A percentile compares a stretch with the other conserved stretches of the same genome.
Evolutionary conservation across 2,329 filamentous ascomycete genomes (phyloP).

Genomic region (Mariannaea sp.): DNA sequence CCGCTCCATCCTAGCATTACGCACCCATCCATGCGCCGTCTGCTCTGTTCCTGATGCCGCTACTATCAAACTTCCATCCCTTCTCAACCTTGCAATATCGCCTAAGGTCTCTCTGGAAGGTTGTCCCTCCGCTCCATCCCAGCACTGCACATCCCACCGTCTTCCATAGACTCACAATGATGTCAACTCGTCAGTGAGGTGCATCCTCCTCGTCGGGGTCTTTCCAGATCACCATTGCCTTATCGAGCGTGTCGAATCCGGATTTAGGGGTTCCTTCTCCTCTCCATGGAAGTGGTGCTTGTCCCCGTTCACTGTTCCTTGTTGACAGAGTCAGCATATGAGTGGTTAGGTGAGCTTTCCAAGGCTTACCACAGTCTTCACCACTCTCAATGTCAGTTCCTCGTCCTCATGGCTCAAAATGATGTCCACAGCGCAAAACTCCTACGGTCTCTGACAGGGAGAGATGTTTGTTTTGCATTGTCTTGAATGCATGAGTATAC

Average conservation of each 20-base stretch:
- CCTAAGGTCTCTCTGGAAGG: constrained; percentile 85
- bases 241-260: constrained; percentile 88
- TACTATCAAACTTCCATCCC: constrained; percentile 87
- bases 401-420: constrained; percentile 81
- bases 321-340: constrained; percentile 77
- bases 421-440: constrained; percentile 83
- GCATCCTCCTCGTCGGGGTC: constrained; percentile 23
- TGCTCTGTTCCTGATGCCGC: constrained; percentile 72
- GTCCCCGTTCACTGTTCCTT: constrained; percentile 73
- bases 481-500: constrained; percentile 1
- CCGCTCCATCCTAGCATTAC: too few species aligned
- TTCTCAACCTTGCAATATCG: constrained; percentile 75
- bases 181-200: constrained; percentile 84
- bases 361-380: constrained; percentile 73
- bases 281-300: constrained; percentile 62
- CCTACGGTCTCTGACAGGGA: too few species aligned
- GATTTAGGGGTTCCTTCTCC: constrained; percentile 48
- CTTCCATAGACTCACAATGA: constrained; percentile 87
- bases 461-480: constrained; percentile 16
- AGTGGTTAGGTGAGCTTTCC: constrained; percentile 72
- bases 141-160: constrained; percentile 86
- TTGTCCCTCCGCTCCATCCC: constrained; percentile 88
- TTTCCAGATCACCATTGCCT: constrained; percentile 92
- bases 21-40: constrained; percentile 73
- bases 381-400: constrained; percentile 67